phyloP scores from a whole-genome alignment of 2,329 filamentous ascomycete genomes.

The Camptophora hylomeconis region DNA sequence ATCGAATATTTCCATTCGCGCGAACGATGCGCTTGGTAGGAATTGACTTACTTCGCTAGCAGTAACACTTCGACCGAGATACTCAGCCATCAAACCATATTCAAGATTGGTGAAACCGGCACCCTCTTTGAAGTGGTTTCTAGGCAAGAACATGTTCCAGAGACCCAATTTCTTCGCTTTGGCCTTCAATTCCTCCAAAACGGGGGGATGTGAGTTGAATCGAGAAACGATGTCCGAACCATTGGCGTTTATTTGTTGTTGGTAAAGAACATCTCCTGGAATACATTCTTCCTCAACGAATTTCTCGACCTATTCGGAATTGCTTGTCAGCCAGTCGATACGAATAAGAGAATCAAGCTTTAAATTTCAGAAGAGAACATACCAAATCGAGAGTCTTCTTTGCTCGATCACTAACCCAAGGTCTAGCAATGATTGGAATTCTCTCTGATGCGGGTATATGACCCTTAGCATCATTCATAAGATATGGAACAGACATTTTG shows the following conservation, averaged over 20 bases:
- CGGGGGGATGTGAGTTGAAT: slow-evolving; percentile 65
- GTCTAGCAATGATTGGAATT: slow-evolving; percentile 46
- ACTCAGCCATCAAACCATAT: slow-evolving; percentile 96
- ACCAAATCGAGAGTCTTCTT: slow-evolving; percentile 70
- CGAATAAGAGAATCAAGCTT: not conserved
- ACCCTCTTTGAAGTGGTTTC: slow-evolving; percentile 88
- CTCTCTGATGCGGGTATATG: slow-evolving; percentile 37
- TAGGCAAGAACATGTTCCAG: slow-evolving; percentile 98
- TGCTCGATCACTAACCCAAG: slow-evolving; percentile 68
- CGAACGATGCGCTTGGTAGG: slow-evolving; percentile 8
- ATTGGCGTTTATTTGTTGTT: slow-evolving; percentile 66
- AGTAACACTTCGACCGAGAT: slow-evolving; percentile 70
- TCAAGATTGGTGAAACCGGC: slow-evolving; percentile 91
- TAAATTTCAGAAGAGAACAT: slow-evolving; percentile 9
- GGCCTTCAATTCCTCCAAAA: slow-evolving; percentile 81
- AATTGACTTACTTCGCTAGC: slow-evolving; percentile 53
- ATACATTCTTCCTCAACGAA: slow-evolving; percentile 96
- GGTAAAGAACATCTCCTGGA: slow-evolving; percentile 67
- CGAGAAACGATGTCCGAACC: slow-evolving; percentile 37
- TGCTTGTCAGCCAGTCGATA: slow-evolving; percentile 4
- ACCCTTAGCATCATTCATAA: slow-evolving; percentile 14
- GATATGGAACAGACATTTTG: slow-evolving; percentile 18
- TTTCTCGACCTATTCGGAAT: slow-evolving; percentile 56
- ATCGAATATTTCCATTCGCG: slow-evolving; percentile 1
- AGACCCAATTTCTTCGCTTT: slow-evolving; percentile 73